Evolutionary conservation across 306 rosid genomes (phyloP), one percentile per base, ranked within the genome.

Genomic region (Vigna unguiculata): DNA sequence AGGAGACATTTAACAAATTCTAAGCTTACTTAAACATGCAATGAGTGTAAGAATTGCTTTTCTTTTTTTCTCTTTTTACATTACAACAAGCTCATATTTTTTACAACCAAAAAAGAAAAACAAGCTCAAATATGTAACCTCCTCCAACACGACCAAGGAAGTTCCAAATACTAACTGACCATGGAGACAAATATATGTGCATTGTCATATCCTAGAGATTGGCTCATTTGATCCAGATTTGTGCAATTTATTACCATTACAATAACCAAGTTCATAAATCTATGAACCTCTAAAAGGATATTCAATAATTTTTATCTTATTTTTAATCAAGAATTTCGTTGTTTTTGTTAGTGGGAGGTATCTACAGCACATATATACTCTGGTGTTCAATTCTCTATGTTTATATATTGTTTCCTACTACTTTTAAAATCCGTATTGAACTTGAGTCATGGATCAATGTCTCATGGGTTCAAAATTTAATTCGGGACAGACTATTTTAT

Each of bases 91-190:
- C 87, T 95, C n/a, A n/a, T n/a, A n/a, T n/a, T n/a, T n/a, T n/a
- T n/a, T n/a, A n/a, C n/a, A n/a, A n/a, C n/a, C n/a, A n/a, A n/a
- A n/a, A n/a, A n/a, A n/a, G n/a, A n/a, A n/a, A n/a, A n/a, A n/a
- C n/a, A n/a, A n/a, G n/a, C n/a, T n/a, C 99, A 12, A 97, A 95
- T 74, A 92, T 84, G 89, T 85, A 95, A 32, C 99, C 97, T 0
- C 97, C 96, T 32, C 97, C 97, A 25, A 95, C 92, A 4, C 99
- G 97, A 51, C 99, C 99, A 7, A 95, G 93, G 69, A 95, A 95
- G 88, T 95, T 95, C 97, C 99, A 95, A 75, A 95, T 89, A 64
- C 99, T n/a, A n/a, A n/a, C n/a, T 95, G 86, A 95, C 83, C 90
- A 92, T 55, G 74, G 97, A 95, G 49, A 92, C 97, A 40, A 92